Evolutionary conservation across 2,329 filamentous ascomycete genomes (phyloP).

Genomic region (Mycosphaerella sp.): DNA sequence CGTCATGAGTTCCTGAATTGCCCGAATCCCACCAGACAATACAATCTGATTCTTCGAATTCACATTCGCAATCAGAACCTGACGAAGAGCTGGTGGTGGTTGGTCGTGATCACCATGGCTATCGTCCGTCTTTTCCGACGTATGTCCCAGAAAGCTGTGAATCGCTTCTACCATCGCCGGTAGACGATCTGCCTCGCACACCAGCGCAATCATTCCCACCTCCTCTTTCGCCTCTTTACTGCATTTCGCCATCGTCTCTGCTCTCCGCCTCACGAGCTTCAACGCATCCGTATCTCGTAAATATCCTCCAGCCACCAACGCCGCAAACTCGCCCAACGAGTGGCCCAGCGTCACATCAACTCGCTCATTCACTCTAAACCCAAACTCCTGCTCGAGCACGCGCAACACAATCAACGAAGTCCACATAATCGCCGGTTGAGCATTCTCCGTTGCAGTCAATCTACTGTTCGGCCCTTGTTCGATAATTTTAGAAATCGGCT

Average conservation of each 20-base stretch:
- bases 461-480: conserved; percentile 68
- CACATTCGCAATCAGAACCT: conserved; percentile 87
- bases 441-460: conserved; percentile 76
- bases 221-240: conserved; percentile 62
- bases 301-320: conserved; percentile 77
- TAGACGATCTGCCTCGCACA: conserved; percentile 78
- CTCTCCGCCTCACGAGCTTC: conserved; percentile 67
- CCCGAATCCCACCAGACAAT: conserved; percentile 75
- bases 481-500: conserved; percentile 71
- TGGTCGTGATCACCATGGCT: too few species aligned
- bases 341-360: conserved; percentile 84
- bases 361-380: conserved; percentile 61
- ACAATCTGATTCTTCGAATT: conserved; percentile 97
- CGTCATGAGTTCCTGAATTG: conserved; percentile 72
- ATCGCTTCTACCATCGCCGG: conserved; percentile 63
- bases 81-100: conserved; percentile 28
- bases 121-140: conserved; percentile 40
- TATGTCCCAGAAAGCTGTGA: conserved; percentile 67
- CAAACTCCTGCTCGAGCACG: conserved; percentile 78
- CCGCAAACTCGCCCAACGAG: conserved; percentile 88
- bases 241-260: conserved; percentile 75
- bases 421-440: conserved; percentile 94
- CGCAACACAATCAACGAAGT: conserved; percentile 84
- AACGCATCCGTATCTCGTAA: conserved; percentile 71
- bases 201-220: conserved; percentile 89